phyloP scores from a whole-genome alignment of 768 basidiomycete species.

The Leccinum olivaceopallidum region DNA sequence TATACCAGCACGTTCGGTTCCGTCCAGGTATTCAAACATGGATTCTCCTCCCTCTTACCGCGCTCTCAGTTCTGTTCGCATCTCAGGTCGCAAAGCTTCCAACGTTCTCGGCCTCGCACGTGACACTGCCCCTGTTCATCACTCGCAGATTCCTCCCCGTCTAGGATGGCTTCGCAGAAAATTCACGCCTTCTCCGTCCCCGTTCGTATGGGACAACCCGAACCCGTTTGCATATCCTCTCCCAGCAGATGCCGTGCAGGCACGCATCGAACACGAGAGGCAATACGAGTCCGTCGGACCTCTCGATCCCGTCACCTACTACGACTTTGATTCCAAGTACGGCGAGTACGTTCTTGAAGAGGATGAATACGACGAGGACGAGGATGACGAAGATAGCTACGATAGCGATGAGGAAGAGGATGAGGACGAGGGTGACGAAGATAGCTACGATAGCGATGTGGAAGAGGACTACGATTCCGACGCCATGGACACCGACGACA shows the following conservation, averaged over 20 bases:
- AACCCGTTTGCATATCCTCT: slow-evolving; percentile 15
- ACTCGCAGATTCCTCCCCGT: not conserved
- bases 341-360: not conserved
- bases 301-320: not conserved
- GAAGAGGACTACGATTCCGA: not conserved
- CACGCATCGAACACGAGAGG: not conserved
- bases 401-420: not conserved
- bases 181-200: not conserved
- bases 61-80: not conserved
- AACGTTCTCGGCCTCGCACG: not conserved
- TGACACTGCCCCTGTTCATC: not conserved
- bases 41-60: not conserved
- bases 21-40: not conserved
- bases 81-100: not conserved
- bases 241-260: not conserved
- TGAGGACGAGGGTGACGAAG: not conserved
- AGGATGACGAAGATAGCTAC: too few relatives aligned
- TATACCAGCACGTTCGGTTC: not conserved
- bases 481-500: not conserved
- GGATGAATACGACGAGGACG: not conserved
- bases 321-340: not conserved
- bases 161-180: not conserved
- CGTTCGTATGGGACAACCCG: slow-evolving; percentile 19
- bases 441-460: not conserved
- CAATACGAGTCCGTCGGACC: slow-evolving; percentile 5